Evolutionary conservation across 352 stramenopile genomes (phyloP).

Genomic region (Globisporangium paddicum): DNA sequence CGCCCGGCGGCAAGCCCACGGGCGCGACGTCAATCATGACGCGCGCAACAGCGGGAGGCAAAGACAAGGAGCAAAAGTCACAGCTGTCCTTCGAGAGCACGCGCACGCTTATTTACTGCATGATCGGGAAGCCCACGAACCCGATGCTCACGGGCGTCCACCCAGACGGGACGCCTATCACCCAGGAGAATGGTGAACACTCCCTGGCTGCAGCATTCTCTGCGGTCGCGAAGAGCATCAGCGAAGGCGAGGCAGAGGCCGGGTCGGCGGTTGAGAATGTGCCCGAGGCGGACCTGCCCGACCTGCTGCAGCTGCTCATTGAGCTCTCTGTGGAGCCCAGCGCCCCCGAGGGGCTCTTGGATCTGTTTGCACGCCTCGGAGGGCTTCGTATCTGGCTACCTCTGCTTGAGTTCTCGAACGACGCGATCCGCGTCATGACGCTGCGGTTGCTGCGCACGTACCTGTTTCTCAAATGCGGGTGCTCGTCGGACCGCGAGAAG

Average conservation of each 20-base stretch:
- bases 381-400: slow-evolving; percentile 81
- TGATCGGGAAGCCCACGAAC: slow-evolving; percentile 81
- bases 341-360: slow-evolving; percentile 59
- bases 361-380: slow-evolving; percentile 70
- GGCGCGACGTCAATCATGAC: slow-evolving; percentile 45
- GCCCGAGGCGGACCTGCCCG: slow-evolving; percentile 60
- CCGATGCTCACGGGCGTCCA: slow-evolving; percentile 60
- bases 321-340: slow-evolving; percentile 71
- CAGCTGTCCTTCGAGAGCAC: slow-evolving; percentile 82
- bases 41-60: slow-evolving; percentile 22
- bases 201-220: slow-evolving; percentile 30
- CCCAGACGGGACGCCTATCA: slow-evolving; percentile 47
- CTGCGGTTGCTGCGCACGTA: slow-evolving; percentile 75
- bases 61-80: slow-evolving; percentile 61
- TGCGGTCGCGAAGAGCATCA: slow-evolving; percentile 46
- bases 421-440: slow-evolving; percentile 77
- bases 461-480: slow-evolving; percentile 72
- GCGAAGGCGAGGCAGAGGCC: slow-evolving; percentile 62
- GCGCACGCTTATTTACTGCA: slow-evolving; percentile 80
- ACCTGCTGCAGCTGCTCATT: slow-evolving; percentile 74
- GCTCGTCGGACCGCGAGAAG: slow-evolving; percentile 55
- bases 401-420: slow-evolving; percentile 66
- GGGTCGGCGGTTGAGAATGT: slow-evolving; percentile 73
- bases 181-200: slow-evolving; percentile 43
- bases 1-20: slow-evolving; percentile 21